These are phyloP conservation scores for Ilyonectria mors-panacis DNA, from an alignment of 2,329 filamentous ascomycete genomes.

Conservation along the genomic window DNA sequence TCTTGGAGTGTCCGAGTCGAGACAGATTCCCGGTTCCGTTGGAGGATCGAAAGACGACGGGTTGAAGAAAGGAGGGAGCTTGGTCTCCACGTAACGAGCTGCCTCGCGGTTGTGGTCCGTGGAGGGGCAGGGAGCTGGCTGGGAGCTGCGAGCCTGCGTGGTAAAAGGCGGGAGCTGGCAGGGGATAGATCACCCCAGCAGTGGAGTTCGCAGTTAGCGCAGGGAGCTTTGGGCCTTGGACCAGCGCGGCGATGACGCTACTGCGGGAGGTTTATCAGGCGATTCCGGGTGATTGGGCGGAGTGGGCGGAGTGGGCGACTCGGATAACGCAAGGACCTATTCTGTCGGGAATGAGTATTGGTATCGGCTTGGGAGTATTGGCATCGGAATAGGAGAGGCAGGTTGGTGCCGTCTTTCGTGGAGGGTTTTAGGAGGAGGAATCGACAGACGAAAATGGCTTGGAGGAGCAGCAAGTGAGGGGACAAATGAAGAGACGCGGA, in stretches of 20 bases:
- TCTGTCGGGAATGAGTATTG: constrained; percentile 18
- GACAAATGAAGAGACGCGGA: constrained; percentile 16
- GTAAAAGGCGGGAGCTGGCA: constrained; percentile 32
- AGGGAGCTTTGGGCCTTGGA: constrained; percentile 43
- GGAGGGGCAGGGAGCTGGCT: constrained; percentile 47
- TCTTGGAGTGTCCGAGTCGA: background rate
- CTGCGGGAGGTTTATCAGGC: constrained; percentile 45
- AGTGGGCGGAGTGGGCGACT: constrained; percentile 37
- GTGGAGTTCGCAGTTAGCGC: constrained; percentile 50
- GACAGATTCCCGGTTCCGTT: background rate
- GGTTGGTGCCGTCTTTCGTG: background rate
- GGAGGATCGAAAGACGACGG: constrained; percentile 15
- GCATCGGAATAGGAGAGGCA: background rate
- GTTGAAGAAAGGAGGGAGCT: constrained; percentile 24
- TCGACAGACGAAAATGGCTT: constrained; percentile 12
- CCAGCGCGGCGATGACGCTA: constrained; percentile 48
- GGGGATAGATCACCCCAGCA: constrained; percentile 44
- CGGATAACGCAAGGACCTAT: constrained; percentile 31
- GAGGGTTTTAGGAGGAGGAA: background rate
- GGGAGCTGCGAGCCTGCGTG: constrained; percentile 36
- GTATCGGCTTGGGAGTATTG: background rate
- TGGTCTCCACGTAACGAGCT: constrained; percentile 39
- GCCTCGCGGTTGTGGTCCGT: constrained; percentile 41
- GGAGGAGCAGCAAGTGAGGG: constrained; percentile 37
- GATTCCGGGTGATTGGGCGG: constrained; percentile 42